Percentiles rank a stretch among this genome's conserved stretches.
These are phyloP conservation scores for Sapria himalayana DNA, from an alignment of 345 rosid species.

Conservation along the genomic window DNA sequence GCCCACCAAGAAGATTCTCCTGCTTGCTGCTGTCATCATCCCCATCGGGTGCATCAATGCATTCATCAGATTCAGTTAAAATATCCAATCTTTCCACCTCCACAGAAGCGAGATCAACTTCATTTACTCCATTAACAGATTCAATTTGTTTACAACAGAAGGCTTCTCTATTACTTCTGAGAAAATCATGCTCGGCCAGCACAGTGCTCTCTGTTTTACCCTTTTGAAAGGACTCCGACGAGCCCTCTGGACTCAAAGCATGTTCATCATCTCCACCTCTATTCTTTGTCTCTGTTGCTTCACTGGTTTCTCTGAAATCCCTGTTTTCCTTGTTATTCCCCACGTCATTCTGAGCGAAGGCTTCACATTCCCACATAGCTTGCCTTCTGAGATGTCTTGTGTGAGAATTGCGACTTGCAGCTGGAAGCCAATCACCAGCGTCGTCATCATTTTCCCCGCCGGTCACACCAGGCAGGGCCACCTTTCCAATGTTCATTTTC, in stretches of 20 bases:
- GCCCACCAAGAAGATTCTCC: conserved; percentile 71
- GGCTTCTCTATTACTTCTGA: conserved; percentile 4
- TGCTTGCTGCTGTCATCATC: conserved; percentile 75
- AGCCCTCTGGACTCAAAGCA: too few species aligned
- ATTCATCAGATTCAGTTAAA: conserved; percentile 32
- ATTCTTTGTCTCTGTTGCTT: conserved; percentile 9
- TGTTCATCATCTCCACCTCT: conserved; percentile 17
- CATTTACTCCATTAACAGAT: conserved; percentile 13
- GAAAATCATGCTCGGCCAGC: conserved; percentile 8
- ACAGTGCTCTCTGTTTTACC: conserved; percentile 8
- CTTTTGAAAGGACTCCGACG: conserved; percentile 21
- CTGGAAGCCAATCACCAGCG: conserved; percentile 68
- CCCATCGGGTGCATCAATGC: conserved; percentile 24
- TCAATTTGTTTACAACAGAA: conserved; percentile 9
- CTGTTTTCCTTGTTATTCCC: conserved; percentile 14
- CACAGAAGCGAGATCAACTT: conserved; percentile 11
- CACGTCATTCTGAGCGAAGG: conserved; percentile 30
- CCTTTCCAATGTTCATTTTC: conserved; percentile 45
- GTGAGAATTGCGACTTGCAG: conserved; percentile 84
- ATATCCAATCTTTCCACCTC: conserved; percentile 23
- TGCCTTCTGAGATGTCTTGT: conserved; percentile 60
- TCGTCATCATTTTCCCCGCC: conserved; percentile 48
- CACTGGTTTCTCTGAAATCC: conserved; percentile 15
- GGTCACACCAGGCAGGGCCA: too few species aligned
- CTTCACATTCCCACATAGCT: conserved; percentile 38